Evolutionary conservation across 2,329 filamentous ascomycete genomes (phyloP), one percentile per base, ranked within the genome.

Genomic region (Epicoccum sorghinum): DNA sequence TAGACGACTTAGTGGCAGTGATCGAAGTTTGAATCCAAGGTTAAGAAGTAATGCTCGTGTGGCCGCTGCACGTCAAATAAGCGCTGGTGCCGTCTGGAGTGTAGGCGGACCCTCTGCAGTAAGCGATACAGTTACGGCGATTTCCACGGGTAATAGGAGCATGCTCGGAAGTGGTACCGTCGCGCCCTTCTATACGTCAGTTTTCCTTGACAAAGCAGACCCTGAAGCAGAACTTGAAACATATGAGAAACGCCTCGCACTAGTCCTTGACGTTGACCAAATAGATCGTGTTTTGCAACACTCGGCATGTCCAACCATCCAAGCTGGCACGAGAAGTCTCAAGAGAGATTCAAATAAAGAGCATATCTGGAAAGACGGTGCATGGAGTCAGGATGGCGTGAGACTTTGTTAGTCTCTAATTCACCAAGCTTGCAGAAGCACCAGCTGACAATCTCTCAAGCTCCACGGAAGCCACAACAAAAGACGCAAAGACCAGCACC

Each of bases 181-280:
- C 68, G 90, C 90, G 35, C 89, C 87, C 4, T 77, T 83, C 62
- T 83, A 84, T 68, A 79, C 76, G 29, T 85, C 83, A 40, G 79
- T 77, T 47, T 89, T 87, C 65, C 70, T 84, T 30, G 77, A 80
- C 35, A 77, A 75, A 47, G 69, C 72, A 22, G 79, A 79, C 32
- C 74, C 79, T 1, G 81, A 84, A 33, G 85, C 89, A 33, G 85
- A 91, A 36, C 77, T 82, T 10, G 84, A 88, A 52, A 86, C 84
- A 47, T 89, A 96, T 68, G 85, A 89, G 65, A 83, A 84, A 36
- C 86, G 91, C 25, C 77, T 99, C 50, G 92, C 93, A 7, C 79
- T 88, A 13, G 95, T 95, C 3, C 80, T 98, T 46, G 84, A 90
- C n/a, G 82, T 98, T 56, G 87, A 96, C 68, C 86, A 85, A 40